Evolutionary conservation across 2,329 filamentous ascomycete genomes (phyloP), one percentile per base, ranked within the genome.

Genomic region (Neospermospora avenae): DNA sequence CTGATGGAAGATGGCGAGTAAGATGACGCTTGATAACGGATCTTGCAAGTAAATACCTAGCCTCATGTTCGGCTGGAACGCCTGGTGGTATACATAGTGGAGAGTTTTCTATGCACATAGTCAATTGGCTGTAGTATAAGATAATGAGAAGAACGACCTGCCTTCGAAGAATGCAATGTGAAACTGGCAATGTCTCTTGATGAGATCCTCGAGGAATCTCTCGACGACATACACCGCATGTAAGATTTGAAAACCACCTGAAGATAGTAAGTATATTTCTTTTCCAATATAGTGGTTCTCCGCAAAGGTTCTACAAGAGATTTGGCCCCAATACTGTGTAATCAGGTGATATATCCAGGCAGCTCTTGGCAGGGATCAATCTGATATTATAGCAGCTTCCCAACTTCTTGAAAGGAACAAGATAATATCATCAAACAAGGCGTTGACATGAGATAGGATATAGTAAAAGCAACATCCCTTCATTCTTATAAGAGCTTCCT

Each of bases 221-320:
- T 93, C 89, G 0, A 91, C 83, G 1, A 83, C 80, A 69, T 88
- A 88, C 3, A 86, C 80, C 0, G 86, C 87, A 71, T 91, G 89
- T 0, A 92, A 77, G 6, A 92, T 71, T 72, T 92, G 88, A 59
- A 89, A 87, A 0, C 88, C 88, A 53, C 77, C 78, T 81, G 63
- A 2, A 25, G 14, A 31, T 16, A 20, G 46, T 70, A 63, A 70
- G 67, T 55, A 37, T 14, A n/a, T 39, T 6, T 5, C 3, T 18
- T 11, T 24, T 22, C 48, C n/a, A 34, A 10, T 22, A 31, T 5
- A n/a, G 8, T 31, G 28, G 0, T 8, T 25, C 31, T 24, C 44
- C 14, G 14, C 37, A n/a, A 41, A n/a, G n/a, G 7, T 3, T 41
- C 37, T 7, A 41, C 8, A 41, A 41, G 11, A 16, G 35, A 39